These are phyloP conservation scores for Roridomyces roridus DNA, from an alignment of 768 basidiomycete species.

Conservation along the genomic window DNA sequence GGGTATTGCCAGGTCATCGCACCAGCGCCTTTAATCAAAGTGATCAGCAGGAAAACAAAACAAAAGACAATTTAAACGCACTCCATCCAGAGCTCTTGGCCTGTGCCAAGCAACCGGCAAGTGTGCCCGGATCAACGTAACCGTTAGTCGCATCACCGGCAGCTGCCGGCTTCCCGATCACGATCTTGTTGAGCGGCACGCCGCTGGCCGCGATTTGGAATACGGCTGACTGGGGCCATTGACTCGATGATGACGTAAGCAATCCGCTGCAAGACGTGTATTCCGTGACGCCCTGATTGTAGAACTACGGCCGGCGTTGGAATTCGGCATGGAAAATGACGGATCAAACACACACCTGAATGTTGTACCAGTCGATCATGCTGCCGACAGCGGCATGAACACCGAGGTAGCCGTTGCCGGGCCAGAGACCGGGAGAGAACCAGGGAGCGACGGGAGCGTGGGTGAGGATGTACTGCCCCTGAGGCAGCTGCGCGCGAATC, in stretches of 20 bases:
- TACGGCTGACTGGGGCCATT: constrained; percentile 67
- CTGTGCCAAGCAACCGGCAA: constrained; percentile 64
- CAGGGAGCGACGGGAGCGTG: constrained; percentile 38
- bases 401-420: constrained; percentile 9
- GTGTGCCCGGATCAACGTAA: constrained; percentile 61
- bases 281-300: constrained; percentile 66
- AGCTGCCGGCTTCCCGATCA: constrained; percentile 77
- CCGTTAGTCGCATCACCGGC: constrained; percentile 61
- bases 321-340: constrained; percentile 4
- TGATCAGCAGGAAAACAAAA: background rate
- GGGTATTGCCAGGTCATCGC: constrained; percentile 44
- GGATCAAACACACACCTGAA: constrained; percentile 48
- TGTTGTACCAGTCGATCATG: constrained; percentile 70
- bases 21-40: constrained; percentile 33
- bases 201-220: constrained; percentile 67
- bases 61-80: constrained; percentile 36
- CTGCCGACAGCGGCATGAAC: constrained; percentile 53
- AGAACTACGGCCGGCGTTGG: constrained; percentile 42
- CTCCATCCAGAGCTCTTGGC: constrained; percentile 72
- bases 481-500: constrained; percentile 27
- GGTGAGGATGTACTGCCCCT: constrained; percentile 40
- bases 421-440: constrained; percentile 19
- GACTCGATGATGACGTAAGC: constrained; percentile 59
- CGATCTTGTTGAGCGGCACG: constrained; percentile 65
- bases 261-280: constrained; percentile 70